These are phyloP conservation scores for Colletotrichum spaethianum DNA, from an alignment of 2,329 filamentous ascomycete species.

Conservation along the genomic window DNA sequence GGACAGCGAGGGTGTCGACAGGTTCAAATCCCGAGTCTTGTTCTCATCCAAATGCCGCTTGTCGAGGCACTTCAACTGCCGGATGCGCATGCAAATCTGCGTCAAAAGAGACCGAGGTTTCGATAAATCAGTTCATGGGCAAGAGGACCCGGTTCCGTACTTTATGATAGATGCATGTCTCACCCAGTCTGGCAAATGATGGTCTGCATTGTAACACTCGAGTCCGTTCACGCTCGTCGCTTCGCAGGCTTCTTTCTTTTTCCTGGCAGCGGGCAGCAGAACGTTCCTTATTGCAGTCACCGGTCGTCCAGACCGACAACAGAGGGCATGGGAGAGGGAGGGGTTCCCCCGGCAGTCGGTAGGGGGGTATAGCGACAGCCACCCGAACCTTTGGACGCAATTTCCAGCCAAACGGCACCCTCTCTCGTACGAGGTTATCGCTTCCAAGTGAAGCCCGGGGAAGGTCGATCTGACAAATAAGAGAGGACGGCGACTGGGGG, in stretches of 20 bases:
- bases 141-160: background rate
- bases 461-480: constrained; percentile 17
- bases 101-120: background rate
- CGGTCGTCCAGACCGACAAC: background rate
- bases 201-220: background rate
- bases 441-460: background rate
- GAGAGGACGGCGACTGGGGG: constrained; percentile 12
- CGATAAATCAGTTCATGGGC: background rate
- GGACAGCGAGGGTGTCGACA: background rate
- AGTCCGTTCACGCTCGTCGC: constrained; percentile 1
- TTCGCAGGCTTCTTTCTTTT: background rate
- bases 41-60: background rate
- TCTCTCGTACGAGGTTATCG: constrained; percentile 7
- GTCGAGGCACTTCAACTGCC: background rate
- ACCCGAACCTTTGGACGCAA: constrained; percentile 15
- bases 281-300: background rate
- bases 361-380: constrained; percentile 4
- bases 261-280: too few species aligned
- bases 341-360: background rate
- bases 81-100: too few species aligned
- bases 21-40: background rate
- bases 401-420: constrained; percentile 19
- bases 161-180: constrained; percentile 23
- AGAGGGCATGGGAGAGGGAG: background rate
- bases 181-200: constrained; percentile 16